Evolutionary conservation across 495 filamentous ascomycete species (phyloP).

Genomic region (Polyplosphaeria fusca): DNA sequence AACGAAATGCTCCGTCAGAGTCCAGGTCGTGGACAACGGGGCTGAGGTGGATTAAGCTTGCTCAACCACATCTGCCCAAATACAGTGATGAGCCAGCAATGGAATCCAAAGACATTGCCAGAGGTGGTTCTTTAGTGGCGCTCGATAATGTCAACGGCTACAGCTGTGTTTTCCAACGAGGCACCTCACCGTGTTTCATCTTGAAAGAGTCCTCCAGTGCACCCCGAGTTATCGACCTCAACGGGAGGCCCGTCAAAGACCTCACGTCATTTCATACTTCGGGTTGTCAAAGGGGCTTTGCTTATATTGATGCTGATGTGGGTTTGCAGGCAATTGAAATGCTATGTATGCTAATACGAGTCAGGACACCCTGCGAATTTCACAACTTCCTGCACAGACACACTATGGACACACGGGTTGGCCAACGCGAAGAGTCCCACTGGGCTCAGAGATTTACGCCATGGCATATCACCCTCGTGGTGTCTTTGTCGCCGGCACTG

Average conservation of each 20-base stretch:
- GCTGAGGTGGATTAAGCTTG: constrained; percentile 74
- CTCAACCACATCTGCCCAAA: constrained; percentile 58
- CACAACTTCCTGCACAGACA: constrained; percentile 60
- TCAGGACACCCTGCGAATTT: constrained; percentile 60
- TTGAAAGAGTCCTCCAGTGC: constrained; percentile 69
- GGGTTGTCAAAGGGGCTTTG: constrained; percentile 74
- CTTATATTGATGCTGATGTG: constrained; percentile 66
- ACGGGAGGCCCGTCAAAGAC: constrained; percentile 59
- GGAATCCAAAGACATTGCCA: constrained; percentile 42
- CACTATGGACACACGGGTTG: constrained; percentile 68
- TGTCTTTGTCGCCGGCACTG: constrained; percentile 74
- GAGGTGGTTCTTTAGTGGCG: constrained; percentile 54
- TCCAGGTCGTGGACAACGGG: constrained; percentile 39
- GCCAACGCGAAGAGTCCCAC: constrained; percentile 61
- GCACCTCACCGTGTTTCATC: constrained; percentile 72
- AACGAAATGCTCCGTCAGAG: constrained; percentile 36
- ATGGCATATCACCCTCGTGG: constrained; percentile 72
- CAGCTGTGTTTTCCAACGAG: constrained; percentile 75
- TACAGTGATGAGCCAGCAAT: constrained; percentile 45
- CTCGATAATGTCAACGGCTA: constrained; percentile 69
- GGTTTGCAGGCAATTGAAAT: not conserved
- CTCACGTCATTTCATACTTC: constrained; percentile 70
- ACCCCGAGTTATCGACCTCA: constrained; percentile 70
- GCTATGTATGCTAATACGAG: constrained; percentile 20
- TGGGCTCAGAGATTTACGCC: constrained; percentile 68